Conservation (phyloP, 2,329 filamentous ascomycete species). For the Apiospora koreana region DNA sequence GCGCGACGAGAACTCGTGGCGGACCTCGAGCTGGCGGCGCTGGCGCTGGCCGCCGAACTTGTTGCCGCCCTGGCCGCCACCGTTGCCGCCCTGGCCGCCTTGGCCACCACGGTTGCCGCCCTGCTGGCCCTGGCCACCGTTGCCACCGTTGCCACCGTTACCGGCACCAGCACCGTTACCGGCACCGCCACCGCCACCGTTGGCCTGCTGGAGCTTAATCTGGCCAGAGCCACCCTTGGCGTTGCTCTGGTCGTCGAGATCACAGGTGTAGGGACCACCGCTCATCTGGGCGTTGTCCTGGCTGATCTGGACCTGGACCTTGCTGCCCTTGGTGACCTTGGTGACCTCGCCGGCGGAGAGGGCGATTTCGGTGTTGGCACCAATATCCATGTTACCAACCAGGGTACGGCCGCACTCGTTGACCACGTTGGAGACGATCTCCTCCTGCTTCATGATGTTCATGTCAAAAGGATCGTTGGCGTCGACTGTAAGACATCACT, state of each 20-base stretch:
- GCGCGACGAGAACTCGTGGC: not conserved
- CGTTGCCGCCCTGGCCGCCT: not conserved
- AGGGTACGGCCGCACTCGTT: conserved; percentile 50
- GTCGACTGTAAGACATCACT: conserved; percentile 20
- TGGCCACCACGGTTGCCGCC: not conserved
- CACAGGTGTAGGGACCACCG: conserved; percentile 35
- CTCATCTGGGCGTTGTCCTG: conserved; percentile 38
- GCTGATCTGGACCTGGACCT: conserved; percentile 50
- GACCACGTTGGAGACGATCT: conserved; percentile 37
- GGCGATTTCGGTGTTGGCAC: conserved; percentile 34
- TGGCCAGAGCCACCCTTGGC: conserved; percentile 8
- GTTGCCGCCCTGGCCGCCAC: too few relatives aligned
- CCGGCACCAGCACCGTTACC: not conserved
- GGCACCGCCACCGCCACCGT: not conserved
- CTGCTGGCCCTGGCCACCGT: not conserved
- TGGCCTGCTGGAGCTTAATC: not conserved
- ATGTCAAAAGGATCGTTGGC: conserved; percentile 21
- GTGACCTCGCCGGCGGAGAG: conserved; percentile 33
- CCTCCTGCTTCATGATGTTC: conserved; percentile 25
- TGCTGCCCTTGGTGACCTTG: conserved; percentile 46
- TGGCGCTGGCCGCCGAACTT: not conserved
- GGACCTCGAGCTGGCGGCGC: not conserved
- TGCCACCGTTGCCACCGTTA: too few relatives aligned
- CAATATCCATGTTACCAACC: conserved; percentile 48
- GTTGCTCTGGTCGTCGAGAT: conserved; percentile 5